Base-by-base conservation (phyloP, 108 stramenopile genomes). In the Nitzschia sp. region DNA sequence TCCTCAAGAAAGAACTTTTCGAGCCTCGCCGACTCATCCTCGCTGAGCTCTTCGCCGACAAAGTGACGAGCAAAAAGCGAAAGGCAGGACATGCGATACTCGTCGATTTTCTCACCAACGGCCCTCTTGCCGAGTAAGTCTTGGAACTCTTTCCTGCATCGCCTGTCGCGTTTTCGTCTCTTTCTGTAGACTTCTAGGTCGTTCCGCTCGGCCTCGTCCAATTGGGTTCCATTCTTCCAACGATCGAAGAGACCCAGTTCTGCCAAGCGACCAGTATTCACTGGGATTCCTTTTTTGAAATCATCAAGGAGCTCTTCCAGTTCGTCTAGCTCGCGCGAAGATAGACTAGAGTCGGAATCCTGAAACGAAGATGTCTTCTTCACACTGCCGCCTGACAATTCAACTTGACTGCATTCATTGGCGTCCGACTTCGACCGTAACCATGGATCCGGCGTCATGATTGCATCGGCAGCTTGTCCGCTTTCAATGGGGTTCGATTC, bases 221-320 rank as follows among this genome's bases (percentile, higher is more conserved):
- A 41, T 0, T 17, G 1, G 11, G 61, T 60, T 16, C 70, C 70
- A 0, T 41, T 48, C 1, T 60, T 25, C 11, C 19, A 22, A 5
- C 60, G 33, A 17, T 62, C 60, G 27, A 71, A 50, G 28, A 71
- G 59, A 15, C 53, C 70, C 1, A 71, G n/a, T 36, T 53, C 50
- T 22, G 53, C 53, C 9, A 71, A 34, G 0, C 70, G 46, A 62
- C 62, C 33, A 53, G 50, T 50, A 35, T 71, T 60, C 1, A 62
- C 53, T 2, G 2, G 1, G 26, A 62, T 33, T 0, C 70, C 70
- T 0, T 11, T 28, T 5, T 71, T 60, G 0, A n/a, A 48, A 1
- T 17, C 6, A 2, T 54, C 53, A 29, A 31, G 55, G 11, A 66
- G 34, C 1, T 66, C 53, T 1, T 53, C 55, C 17, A 54, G 35